phyloP scores from a whole-genome alignment of 257 asterid species.

The Solanum commersonii region DNA sequence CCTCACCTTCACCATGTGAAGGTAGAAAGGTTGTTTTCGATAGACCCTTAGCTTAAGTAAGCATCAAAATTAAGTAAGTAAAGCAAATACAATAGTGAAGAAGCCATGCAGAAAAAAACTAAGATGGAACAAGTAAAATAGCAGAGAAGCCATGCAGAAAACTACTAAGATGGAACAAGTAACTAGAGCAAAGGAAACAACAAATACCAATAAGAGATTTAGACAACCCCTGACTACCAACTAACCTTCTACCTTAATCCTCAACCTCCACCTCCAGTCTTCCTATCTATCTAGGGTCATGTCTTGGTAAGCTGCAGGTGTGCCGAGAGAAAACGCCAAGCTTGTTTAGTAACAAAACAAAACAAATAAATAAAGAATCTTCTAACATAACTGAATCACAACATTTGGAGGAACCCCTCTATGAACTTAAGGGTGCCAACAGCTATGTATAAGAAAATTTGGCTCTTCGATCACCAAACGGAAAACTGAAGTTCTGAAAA shows the following conservation, averaged over 20 bases:
- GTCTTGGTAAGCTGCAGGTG: neutral
- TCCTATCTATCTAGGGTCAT: neutral
- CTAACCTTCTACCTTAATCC: neutral
- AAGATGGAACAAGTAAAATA: no score
- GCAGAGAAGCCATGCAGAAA: neutral
- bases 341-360: constrained; percentile 6
- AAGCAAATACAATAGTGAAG: neutral
- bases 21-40: no score
- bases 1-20: no score
- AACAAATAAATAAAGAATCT: constrained; percentile 15
- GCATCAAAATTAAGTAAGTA: neutral
- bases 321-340: neutral
- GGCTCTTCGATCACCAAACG: neutral
- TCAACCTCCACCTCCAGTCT: neutral
- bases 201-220: neutral
- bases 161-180: neutral
- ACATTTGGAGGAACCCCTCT: constrained; percentile 10
- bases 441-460: neutral
- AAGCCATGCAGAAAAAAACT: neutral
- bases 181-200: neutral
- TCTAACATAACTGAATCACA: constrained; percentile 16
- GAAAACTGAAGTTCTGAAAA: neutral
- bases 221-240: neutral
- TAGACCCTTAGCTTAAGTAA: no score
- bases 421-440: constrained; percentile 11